Evolutionary conservation across 371 early-diverging fungal genomes (phyloP).

Genomic region (Rhizopus microsporus): DNA sequence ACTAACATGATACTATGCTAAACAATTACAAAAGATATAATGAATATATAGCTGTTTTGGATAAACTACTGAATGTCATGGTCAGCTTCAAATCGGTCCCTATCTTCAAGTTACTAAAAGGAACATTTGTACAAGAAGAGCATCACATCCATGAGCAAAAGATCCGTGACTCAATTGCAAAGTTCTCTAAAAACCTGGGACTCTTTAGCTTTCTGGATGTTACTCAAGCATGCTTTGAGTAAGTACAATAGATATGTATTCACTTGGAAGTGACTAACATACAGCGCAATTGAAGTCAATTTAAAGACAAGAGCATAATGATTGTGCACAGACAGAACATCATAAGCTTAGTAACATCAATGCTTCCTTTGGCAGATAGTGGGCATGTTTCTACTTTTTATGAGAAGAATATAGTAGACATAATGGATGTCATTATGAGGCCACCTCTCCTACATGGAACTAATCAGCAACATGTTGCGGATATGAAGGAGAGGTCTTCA

Average conservation of each 20-base stretch:
- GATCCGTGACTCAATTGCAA: constrained; percentile 38
- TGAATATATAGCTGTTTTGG: constrained; percentile 55
- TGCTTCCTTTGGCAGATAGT: constrained; percentile 42
- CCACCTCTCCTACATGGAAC: constrained; percentile 26
- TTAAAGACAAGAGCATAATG: constrained; percentile 33
- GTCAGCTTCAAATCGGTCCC: constrained; percentile 39
- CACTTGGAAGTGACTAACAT: no score
- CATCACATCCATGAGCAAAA: constrained; percentile 52
- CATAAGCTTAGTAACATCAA: constrained; percentile 47
- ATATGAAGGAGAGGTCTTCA: constrained; percentile 49
- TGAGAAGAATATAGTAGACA: constrained; percentile 42
- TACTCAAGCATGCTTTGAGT: constrained; percentile 49
- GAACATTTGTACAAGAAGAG: constrained; percentile 57
- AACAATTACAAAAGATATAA: constrained; percentile 38
- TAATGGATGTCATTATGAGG: constrained; percentile 47
- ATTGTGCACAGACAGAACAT: constrained; percentile 47
- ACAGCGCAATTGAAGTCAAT: constrained; percentile 29
- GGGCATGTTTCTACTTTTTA: constrained; percentile 51
- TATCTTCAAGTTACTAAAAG: constrained; percentile 54
- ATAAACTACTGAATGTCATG: constrained; percentile 53
- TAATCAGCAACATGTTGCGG: constrained; percentile 38
- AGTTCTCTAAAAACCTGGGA: constrained; percentile 42
- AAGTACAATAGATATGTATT: constrained; percentile 14
- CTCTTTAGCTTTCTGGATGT: constrained; percentile 41
- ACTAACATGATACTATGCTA: neutral